Evolutionary conservation across 768 basidiomycete species (phyloP), one percentile per base, ranked within the genome.

Genomic region (Tricholoma matsutake): DNA sequence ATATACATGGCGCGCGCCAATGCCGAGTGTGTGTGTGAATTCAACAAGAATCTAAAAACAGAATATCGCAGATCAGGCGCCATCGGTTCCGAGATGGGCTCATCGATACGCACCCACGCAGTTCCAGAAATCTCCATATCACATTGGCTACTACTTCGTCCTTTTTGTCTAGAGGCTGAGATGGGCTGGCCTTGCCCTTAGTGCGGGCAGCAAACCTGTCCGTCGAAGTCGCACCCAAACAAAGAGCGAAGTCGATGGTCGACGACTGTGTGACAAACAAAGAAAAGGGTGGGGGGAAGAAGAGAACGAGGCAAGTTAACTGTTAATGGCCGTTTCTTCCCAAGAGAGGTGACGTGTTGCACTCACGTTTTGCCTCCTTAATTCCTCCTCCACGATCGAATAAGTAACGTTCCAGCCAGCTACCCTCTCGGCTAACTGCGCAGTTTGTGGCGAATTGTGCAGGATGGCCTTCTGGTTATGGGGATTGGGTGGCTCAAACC

Each of bases 71-170:
- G 18, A 65, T 59, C 14, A 63, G 34, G 22, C 59, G 61, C 7
- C 63, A 64, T 52, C 58, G 57, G 49, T 39, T 35, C 34, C 28
- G 45, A 57, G 39, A 45, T 31, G 22, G 22, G 25, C 22, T 56
- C 25, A 10, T 52, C 41, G 39, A 64, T 60, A 83, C 88, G 71
- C 75, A 96, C 96, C 95, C 94, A 75, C 97, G 81, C 60, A 98
- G 79, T 73, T 98, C 96, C 59, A 99, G 83, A 84, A 98, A 98
- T 57, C 96, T 86, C 96, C 96, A 98, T 58, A 99, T 92, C 28
- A 96, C 95, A 71, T 99, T 99, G 7, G 96, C 96, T 3, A 99
- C 97, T 0, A 97, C 82, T 73, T 99, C 97, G 68, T 99, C 97
- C 77, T 98, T 98, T 78, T 97, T 98, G 62, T 98, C 96, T 28